Conservation (phyloP, 2,329 filamentous ascomycete genomes). For the Meredithiella fracta region DNA sequence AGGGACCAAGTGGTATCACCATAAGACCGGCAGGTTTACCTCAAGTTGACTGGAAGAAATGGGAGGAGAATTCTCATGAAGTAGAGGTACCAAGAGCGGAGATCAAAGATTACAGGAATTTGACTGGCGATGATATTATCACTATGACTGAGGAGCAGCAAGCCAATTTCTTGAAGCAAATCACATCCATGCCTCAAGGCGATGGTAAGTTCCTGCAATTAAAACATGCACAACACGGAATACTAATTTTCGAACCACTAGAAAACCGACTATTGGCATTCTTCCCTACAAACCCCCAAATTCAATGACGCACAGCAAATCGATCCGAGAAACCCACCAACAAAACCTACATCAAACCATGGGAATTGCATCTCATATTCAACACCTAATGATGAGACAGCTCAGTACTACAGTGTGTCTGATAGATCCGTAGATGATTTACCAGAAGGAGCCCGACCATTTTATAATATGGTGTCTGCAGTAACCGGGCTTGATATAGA, state of each 20-base stretch:
- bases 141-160: conserved; percentile 43
- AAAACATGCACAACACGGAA: no score
- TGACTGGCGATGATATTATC: conserved; percentile 46
- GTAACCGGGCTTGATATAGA: conserved; percentile 9
- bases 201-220: conserved; percentile 1
- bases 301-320: no score
- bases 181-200: conserved; percentile 18
- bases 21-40: conserved; percentile 16
- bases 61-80: conserved; percentile 25
- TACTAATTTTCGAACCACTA: no score
- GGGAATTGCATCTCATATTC: background rate
- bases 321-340: background rate
- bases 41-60: conserved; percentile 52
- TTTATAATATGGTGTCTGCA: conserved; percentile 14
- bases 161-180: conserved; percentile 44
- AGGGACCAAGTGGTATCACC: conserved; percentile 27
- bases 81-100: conserved; percentile 17
- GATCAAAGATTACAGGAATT: conserved; percentile 29
- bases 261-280: no score
- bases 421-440: conserved; percentile 12
- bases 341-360: background rate
- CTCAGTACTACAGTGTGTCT: conserved; percentile 5
- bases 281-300: no score
- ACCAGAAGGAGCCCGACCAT: conserved; percentile 9
- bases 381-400: background rate